phyloP scores from a whole-genome alignment of 257 asterid species.

The Gardenia jasminoides region DNA sequence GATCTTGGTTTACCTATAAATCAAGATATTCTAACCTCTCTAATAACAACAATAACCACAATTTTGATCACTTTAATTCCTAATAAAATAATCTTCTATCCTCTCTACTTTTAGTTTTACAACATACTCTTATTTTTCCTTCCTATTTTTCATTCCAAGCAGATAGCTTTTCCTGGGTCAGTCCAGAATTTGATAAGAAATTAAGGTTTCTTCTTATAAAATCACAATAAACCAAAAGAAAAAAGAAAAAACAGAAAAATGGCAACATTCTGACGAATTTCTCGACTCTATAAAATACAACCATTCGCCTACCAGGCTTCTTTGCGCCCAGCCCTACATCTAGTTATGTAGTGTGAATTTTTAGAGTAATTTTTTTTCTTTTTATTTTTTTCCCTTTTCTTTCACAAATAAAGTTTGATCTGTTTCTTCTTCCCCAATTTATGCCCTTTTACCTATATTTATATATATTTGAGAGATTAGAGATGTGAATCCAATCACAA shows the following conservation, averaged over 20 bases:
- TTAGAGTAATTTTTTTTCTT: constrained; percentile 30
- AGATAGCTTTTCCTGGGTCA: not conserved
- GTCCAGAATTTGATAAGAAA: not conserved
- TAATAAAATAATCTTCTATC: no score
- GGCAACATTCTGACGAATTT: not conserved
- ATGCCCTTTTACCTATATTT: not conserved
- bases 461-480: constrained; percentile 67
- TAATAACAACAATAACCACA: no score
- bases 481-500: constrained; percentile 56
- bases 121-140: no score
- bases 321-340: constrained; percentile 81
- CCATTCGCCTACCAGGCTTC: not conserved
- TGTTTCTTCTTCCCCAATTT: constrained; percentile 11
- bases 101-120: no score
- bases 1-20: no score
- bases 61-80: no score
- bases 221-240: no score
- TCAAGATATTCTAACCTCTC: no score
- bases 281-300: constrained; percentile 12
- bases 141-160: not conserved
- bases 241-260: no score
- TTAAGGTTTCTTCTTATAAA: not conserved
- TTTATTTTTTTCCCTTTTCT: constrained; percentile 14
- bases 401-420: constrained; percentile 32
- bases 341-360: constrained; percentile 35